Conservation (phyloP, 2,329 filamentous ascomycete species). For the Monilinia fructigena region DNA sequence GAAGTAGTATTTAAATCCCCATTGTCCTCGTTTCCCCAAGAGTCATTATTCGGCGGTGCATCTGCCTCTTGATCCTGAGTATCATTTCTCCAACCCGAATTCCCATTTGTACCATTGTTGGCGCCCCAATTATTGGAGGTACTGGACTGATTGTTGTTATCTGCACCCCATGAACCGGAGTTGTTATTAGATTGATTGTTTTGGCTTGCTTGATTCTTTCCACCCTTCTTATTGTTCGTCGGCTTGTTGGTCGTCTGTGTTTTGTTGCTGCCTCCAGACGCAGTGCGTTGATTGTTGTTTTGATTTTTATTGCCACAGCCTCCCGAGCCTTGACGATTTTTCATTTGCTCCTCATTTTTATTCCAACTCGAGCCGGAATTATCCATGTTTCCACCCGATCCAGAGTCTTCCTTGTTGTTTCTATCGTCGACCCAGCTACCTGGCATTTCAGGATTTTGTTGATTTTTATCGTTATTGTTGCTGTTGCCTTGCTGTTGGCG, state of each 20-base stretch:
- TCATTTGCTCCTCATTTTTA: neutral
- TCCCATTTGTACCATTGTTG: conserved; percentile 23
- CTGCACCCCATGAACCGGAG: conserved; percentile 24
- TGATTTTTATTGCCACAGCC: conserved; percentile 24
- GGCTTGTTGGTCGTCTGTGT: conserved; percentile 6
- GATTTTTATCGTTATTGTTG: neutral
- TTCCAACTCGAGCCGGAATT: conserved; percentile 1
- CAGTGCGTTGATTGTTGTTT: conserved; percentile 23
- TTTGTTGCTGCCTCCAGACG: conserved; percentile 21
- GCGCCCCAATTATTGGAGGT: conserved; percentile 18
- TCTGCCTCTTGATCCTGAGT: neutral
- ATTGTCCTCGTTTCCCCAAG: conserved; percentile 12
- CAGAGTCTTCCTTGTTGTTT: conserved; percentile 15
- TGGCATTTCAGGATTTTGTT: conserved; percentile 23
- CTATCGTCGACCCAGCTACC: conserved; percentile 25
- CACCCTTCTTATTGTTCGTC: conserved; percentile 12
- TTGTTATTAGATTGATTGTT: conserved; percentile 20
- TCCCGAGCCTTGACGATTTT: neutral
- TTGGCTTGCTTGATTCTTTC: conserved; percentile 8
- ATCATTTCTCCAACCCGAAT: conserved; percentile 9
- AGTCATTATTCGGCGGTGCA: neutral
- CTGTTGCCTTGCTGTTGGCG: conserved; percentile 6
- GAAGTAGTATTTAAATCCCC: conserved; percentile 3
- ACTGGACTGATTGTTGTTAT: conserved; percentile 6
- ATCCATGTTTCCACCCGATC: conserved; percentile 1